Evolutionary conservation across 305 asterid species (phyloP).

Genomic region (Ruellia speciosa): DNA sequence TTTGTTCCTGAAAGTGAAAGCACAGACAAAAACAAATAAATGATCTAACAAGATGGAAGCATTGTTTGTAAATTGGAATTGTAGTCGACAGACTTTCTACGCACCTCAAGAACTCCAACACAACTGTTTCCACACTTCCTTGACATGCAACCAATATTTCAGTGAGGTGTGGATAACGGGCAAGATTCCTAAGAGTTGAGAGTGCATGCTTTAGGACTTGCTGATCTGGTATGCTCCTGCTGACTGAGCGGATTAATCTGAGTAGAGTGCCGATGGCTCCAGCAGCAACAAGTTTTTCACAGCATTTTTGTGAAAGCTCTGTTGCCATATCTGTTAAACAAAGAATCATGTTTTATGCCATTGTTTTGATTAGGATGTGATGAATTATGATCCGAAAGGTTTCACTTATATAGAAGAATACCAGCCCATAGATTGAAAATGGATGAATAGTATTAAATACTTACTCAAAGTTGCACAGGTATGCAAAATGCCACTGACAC

Average conservation of each 20-base stretch:
- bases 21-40: constrained; percentile 6
- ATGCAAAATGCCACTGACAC: constrained; percentile 77
- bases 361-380: no score
- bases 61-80: neutral
- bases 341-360: neutral
- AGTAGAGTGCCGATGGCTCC: constrained; percentile 73
- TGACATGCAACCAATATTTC: constrained; percentile 36
- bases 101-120: constrained; percentile 63
- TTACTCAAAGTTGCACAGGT: constrained; percentile 86
- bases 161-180: constrained; percentile 63
- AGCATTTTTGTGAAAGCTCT: constrained; percentile 75
- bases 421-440: neutral
- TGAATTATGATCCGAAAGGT: neutral
- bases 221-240: constrained; percentile 95
- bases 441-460: constrained; percentile 5
- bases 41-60: neutral
- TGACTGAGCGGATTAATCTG: constrained; percentile 65
- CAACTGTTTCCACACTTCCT: constrained; percentile 54
- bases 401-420: neutral
- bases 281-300: constrained; percentile 84
- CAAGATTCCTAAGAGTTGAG: constrained; percentile 81
- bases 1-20: constrained; percentile 56
- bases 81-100: constrained; percentile 14
- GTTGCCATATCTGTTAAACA: constrained; percentile 77
- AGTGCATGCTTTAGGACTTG: constrained; percentile 80